Conservation (phyloP, 2,329 filamentous ascomycete genomes). For the Hypoxylon sp. region DNA sequence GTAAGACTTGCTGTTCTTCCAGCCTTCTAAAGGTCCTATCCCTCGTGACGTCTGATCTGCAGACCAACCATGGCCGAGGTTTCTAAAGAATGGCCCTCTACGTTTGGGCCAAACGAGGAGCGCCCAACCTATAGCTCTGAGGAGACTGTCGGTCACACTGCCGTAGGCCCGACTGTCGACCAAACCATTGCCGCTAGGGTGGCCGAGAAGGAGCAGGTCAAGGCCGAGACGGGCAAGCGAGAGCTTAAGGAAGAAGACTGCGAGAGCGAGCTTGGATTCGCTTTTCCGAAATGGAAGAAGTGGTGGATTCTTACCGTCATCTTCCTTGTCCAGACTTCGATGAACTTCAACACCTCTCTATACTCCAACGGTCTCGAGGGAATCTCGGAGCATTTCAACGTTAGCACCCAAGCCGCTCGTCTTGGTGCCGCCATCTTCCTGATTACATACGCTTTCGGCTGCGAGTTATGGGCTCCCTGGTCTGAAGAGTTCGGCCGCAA, state of each 20-base stretch:
- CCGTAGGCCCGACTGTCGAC: constrained; percentile 42
- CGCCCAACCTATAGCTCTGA: constrained; percentile 45
- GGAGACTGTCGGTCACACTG: constrained; percentile 41
- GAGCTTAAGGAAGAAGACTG: constrained; percentile 65
- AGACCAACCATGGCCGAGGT: constrained; percentile 32
- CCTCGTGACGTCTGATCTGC: not conserved
- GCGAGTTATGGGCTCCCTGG: constrained; percentile 91
- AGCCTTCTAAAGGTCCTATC: constrained; percentile 1
- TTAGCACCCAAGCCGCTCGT: constrained; percentile 78
- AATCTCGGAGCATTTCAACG: constrained; percentile 76
- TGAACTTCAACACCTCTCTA: constrained; percentile 84
- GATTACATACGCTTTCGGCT: constrained; percentile 85
- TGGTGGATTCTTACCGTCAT: constrained; percentile 82
- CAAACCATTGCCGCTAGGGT: constrained; percentile 41
- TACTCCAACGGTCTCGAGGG: constrained; percentile 79
- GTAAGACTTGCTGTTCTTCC: constrained; percentile 6
- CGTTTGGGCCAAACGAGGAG: constrained; percentile 37
- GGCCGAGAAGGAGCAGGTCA: constrained; percentile 45
- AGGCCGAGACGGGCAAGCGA: constrained; percentile 46
- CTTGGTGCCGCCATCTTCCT: constrained; percentile 85
- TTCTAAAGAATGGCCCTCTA: constrained; percentile 39
- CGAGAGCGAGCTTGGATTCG: constrained; percentile 75
- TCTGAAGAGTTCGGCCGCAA: constrained; percentile 85
- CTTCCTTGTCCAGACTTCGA: constrained; percentile 80
- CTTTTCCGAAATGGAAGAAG: constrained; percentile 74